These are phyloP conservation scores for Bromus sterilis DNA, from an alignment of 176 grass and related monocot species.

Conservation along the genomic window DNA sequence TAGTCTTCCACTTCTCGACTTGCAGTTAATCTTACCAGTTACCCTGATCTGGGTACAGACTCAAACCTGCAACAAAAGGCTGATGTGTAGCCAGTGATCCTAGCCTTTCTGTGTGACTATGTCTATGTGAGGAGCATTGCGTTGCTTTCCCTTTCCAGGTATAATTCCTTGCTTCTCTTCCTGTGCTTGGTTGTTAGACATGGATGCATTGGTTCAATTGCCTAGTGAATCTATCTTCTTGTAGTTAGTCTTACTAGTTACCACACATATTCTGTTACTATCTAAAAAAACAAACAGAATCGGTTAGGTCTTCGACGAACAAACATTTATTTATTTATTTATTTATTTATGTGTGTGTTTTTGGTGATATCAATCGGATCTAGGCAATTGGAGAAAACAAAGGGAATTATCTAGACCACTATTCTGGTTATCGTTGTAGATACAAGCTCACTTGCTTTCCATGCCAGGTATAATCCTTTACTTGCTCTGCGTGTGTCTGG, in stretches of 20 bases:
- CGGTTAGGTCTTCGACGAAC: neutral
- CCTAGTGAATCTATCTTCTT: neutral
- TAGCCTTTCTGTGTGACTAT: too few species aligned
- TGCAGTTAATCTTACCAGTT: neutral
- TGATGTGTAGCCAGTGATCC: too few species aligned
- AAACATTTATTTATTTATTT: neutral
- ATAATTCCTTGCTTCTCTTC: too few species aligned
- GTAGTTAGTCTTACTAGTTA: neutral
- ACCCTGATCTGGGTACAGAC: too few species aligned
- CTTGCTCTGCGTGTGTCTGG: neutral
- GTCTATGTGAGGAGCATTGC: too few species aligned
- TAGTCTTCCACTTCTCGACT: neutral
- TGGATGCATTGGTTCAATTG: neutral
- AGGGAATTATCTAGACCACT: neutral
- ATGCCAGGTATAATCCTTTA: neutral
- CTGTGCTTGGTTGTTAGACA: too few species aligned
- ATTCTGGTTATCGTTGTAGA: neutral
- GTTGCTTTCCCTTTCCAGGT: too few species aligned
- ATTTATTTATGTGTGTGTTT: neutral
- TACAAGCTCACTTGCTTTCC: neutral
- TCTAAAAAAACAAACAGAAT: neutral
- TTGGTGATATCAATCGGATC: neutral
- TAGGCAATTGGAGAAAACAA: neutral
- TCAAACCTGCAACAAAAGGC: too few species aligned
- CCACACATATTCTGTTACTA: neutral